Evolutionary conservation across 768 basidiomycete genomes (phyloP), one percentile per base, ranked within the genome.

Genomic region (Steccherinum ochraceum): DNA sequence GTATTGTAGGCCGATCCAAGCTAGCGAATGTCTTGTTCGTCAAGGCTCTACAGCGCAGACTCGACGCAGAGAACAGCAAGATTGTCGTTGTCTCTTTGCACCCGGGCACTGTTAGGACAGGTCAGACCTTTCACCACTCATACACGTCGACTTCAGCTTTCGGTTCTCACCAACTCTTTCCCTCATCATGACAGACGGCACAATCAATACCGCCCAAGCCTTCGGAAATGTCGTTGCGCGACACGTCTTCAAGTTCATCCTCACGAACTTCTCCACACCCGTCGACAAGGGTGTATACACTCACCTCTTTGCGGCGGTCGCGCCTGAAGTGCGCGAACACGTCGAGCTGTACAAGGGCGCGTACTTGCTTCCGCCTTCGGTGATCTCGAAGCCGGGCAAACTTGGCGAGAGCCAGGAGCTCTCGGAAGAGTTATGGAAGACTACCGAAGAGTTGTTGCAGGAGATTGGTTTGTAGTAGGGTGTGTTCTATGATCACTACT

Each of bases 11-110:
- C 0, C 60, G 71, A 35, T 67, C 77, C 45, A 84, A 84, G 59
- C 62, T 82, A n/a, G 71, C 75, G 18, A 71, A 70, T 45, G 63
- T 77, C 25, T 67, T 83, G 13, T 80, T 72, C 52, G 73, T 72
- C 1, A 72, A 68, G 21, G 69, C 76, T 53, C 64, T 84, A 16
- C 80, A 84, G 51, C 67, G 66, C 24, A 73, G 60, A 19, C 63
- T 84, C 24, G 69, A 73, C 40, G 59, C 57, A 0, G 60, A 63
- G 30, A 63, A 60, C 13, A 57, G 67, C 0, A 65, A 55, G 66
- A 72, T 76, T 65, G 76, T 57, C 2, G 67, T 61, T 21, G 63
- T 77, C n/a, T 53, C 71, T 0, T 43, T 77, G 1, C 69, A 76
- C 54, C 77, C 77, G 0, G 77, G 77, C 2, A 49, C 54, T 1